Conservation (phyloP, 2,329 filamentous ascomycete species). For the Neurospora crassa region DNA sequence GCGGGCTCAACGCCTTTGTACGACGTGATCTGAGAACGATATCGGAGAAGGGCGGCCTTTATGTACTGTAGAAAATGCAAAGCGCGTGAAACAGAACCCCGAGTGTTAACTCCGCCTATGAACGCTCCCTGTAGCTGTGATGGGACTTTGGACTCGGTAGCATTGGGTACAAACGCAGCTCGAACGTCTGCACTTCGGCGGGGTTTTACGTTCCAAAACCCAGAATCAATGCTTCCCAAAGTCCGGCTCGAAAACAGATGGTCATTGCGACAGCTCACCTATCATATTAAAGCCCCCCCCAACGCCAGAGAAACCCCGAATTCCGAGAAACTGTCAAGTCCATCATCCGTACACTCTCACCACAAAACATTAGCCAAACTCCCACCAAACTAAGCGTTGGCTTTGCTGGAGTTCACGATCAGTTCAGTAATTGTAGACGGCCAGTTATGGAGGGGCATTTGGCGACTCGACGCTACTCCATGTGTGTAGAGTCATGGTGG, state of each 20-base stretch:
- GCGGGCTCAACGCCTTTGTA: background rate
- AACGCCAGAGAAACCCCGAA: background rate
- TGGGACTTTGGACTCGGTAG: background rate
- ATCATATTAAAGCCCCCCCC: background rate
- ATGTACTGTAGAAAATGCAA: background rate
- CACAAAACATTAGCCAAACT: background rate
- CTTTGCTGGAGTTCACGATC: background rate
- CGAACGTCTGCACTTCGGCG: background rate
- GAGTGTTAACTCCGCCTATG: background rate
- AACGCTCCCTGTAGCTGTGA: background rate
- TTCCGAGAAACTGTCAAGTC: background rate
- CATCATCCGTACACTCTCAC: background rate
- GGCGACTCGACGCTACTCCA: background rate
- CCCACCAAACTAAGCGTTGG: background rate
- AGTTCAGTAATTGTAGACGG: background rate
- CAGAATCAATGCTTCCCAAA: background rate
- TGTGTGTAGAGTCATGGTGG: background rate
- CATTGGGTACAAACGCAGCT: background rate
- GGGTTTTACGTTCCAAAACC: background rate
- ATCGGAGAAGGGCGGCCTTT: background rate
- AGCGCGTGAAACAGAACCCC: background rate
- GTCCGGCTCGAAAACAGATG: background rate
- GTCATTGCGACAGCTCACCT: background rate
- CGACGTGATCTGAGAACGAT: background rate
- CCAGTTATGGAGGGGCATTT: background rate